Percentiles rank a stretch among this genome's conserved stretches.
These are phyloP conservation scores for Tylopilus rubrobrunneus DNA, from an alignment of 768 basidiomycete genomes.

Conservation along the genomic window DNA sequence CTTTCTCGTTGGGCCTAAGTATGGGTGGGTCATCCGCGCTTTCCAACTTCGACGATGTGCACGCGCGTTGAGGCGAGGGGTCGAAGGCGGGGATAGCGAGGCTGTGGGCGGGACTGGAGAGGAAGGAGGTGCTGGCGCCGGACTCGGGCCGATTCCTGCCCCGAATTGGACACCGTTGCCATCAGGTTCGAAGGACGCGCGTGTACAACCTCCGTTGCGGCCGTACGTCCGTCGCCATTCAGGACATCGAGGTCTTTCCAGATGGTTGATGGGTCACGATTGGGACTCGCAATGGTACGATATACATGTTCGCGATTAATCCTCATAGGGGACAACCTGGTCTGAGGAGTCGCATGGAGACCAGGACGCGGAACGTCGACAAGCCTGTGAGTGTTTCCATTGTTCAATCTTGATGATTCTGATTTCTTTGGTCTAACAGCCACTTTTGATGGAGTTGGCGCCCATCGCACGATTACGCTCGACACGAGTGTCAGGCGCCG, in stretches of 20 bases:
- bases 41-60: conserved; percentile 1
- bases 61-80: conserved; percentile 16
- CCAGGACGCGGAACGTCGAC: conserved; percentile 50
- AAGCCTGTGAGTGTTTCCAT: conserved; percentile 38
- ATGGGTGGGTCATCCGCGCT: too few relatives aligned
- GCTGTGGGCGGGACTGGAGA: not conserved
- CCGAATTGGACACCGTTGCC: too few relatives aligned
- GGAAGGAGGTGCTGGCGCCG: too few relatives aligned
- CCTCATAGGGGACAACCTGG: conserved; percentile 57
- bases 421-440: conserved; percentile 37
- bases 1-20: too few relatives aligned
- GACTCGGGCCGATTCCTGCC: too few relatives aligned
- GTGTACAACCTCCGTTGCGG: conserved; percentile 60
- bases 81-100: not conserved
- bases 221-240: too few relatives aligned
- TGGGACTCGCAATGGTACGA: too few relatives aligned
- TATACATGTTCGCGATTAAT: too few relatives aligned
- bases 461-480: conserved; percentile 56
- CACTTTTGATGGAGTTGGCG: conserved; percentile 48
- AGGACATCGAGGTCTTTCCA: too few relatives aligned
- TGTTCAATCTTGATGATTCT: not conserved
- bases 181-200: conserved; percentile 16
- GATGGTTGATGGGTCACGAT: too few relatives aligned
- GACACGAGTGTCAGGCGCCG: conserved; percentile 25
- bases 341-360: conserved; percentile 55